Evolutionary conservation across 176 grass and related monocot genomes (phyloP).

Genomic region (Carex littledalei): DNA sequence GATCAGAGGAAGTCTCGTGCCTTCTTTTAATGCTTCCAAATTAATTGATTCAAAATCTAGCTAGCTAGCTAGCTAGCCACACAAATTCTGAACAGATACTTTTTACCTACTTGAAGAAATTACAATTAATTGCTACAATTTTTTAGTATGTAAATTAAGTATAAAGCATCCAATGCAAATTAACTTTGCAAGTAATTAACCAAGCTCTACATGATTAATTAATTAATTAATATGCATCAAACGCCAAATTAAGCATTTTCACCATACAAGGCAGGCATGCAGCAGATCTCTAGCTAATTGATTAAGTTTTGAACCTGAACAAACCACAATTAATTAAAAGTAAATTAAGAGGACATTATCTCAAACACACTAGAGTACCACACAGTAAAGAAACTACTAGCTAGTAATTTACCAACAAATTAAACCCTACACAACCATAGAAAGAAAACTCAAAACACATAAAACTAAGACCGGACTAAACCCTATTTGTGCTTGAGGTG

Average conservation of each 20-base stretch:
- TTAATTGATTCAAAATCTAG: neutral
- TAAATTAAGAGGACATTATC: neutral
- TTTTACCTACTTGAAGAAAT: too few relatives aligned
- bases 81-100: neutral
- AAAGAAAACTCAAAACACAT: neutral
- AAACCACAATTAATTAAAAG: conserved; percentile 5
- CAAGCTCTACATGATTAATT: neutral
- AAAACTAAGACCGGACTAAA: conserved; percentile 7
- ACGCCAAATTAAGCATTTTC: neutral
- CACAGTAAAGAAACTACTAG: neutral
- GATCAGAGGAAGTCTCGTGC: neutral
- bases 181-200: neutral
- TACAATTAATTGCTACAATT: neutral
- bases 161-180: neutral
- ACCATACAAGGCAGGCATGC: too few relatives aligned
- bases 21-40: neutral
- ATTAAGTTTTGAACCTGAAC: conserved; percentile 3
- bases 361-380: conserved; percentile 4
- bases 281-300: neutral
- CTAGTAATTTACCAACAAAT: neutral
- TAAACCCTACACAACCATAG: neutral
- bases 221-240: neutral
- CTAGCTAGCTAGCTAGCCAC: neutral
- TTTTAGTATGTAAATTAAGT: neutral
- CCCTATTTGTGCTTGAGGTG: conserved; percentile 14